These are phyloP conservation scores for Eimeria praecox DNA, from an alignment of 169 alveolate genomes.

Conservation along the genomic window DNA sequence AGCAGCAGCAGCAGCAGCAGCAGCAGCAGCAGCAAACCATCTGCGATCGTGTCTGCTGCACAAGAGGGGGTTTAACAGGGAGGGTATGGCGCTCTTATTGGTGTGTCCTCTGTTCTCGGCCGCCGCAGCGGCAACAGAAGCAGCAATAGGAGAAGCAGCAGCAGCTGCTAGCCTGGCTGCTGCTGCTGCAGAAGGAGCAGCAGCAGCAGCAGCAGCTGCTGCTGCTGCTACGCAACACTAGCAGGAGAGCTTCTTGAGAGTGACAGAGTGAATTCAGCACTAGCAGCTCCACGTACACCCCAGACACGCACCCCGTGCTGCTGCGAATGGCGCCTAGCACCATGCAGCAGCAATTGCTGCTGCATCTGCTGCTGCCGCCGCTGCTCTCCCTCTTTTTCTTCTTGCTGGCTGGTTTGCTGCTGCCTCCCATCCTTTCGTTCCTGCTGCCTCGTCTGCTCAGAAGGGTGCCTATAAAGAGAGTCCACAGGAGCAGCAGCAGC, in stretches of 20 bases:
- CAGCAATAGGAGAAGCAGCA: constrained; percentile 20
- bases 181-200: neutral
- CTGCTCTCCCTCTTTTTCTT: constrained; percentile 16
- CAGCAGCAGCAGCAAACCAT: constrained; percentile 32
- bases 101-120: neutral
- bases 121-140: constrained; percentile 56
- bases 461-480: constrained; percentile 16
- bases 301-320: constrained; percentile 10
- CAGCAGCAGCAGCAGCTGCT: constrained; percentile 39
- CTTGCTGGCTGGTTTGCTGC: constrained; percentile 53
- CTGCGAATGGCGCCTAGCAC: constrained; percentile 55
- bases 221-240: neutral
- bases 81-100: constrained; percentile 39
- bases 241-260: neutral
- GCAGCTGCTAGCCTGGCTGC: neutral
- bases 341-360: constrained; percentile 76
- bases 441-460: constrained; percentile 62
- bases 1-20: constrained; percentile 61
- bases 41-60: constrained; percentile 35
- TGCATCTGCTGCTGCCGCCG: constrained; percentile 74
- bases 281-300: neutral
- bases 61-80: neutral
- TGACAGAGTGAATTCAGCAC: neutral
- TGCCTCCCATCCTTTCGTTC: constrained; percentile 69
- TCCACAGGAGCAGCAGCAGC: constrained; percentile 15